Conservation (phyloP, 2,329 filamentous ascomycete genomes). For the Verticillium nubilum region DNA sequence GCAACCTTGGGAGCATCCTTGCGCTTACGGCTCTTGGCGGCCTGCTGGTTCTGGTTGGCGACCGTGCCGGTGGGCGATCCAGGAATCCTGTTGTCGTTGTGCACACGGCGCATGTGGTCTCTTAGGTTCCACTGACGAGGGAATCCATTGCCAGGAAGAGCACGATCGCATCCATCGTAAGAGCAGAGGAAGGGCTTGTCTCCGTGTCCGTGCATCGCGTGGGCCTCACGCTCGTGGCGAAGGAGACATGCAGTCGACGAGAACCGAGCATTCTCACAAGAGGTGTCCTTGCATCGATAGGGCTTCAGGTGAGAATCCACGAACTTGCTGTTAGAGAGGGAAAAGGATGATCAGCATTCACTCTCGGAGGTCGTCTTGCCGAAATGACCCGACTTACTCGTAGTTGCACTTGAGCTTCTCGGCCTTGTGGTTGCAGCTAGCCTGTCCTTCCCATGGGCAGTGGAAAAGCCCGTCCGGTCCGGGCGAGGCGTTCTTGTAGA, state of each 20-base stretch:
- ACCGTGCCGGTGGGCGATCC: constrained; percentile 29
- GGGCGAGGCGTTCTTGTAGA: constrained; percentile 64
- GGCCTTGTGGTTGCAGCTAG: constrained; percentile 77
- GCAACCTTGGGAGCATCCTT: constrained; percentile 43
- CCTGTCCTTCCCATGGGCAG: constrained; percentile 76
- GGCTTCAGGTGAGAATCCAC: constrained; percentile 95
- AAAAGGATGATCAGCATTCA: constrained; percentile 14
- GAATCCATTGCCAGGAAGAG: constrained; percentile 78
- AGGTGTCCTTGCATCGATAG: constrained; percentile 84
- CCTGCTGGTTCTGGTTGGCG: constrained; percentile 28
- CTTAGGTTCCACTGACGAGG: constrained; percentile 92
- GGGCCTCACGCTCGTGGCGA: constrained; percentile 90
- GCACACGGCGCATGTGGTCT: constrained; percentile 96
- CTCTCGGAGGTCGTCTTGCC: neutral
- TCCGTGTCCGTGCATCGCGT: constrained; percentile 91
- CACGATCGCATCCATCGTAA: constrained; percentile 81
- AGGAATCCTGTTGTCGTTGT: constrained; percentile 54
- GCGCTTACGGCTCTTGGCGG: constrained; percentile 55
- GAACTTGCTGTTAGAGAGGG: constrained; percentile 66
- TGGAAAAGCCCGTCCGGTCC: constrained; percentile 79
- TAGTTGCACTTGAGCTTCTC: constrained; percentile 99
- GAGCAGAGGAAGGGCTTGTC: constrained; percentile 88
- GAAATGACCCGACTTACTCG: constrained; percentile 60
- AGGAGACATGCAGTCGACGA: constrained; percentile 93
- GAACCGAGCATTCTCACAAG: constrained; percentile 82